phyloP scores from a whole-genome alignment of 306 rosid genomes.

The Begonia loranthoides region DNA sequence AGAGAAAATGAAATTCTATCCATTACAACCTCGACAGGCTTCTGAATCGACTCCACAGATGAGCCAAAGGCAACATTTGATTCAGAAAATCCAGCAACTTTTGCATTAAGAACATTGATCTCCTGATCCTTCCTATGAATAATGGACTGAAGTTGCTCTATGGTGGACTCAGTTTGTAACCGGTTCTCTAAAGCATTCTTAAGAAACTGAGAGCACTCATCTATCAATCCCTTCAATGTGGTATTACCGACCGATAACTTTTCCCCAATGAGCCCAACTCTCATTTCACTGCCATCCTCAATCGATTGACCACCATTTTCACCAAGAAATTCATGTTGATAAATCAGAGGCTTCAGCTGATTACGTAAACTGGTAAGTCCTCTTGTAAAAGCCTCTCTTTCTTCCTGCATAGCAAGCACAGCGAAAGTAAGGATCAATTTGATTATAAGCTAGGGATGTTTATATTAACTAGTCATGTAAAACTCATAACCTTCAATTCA shows the following conservation, averaged over 20 bases:
- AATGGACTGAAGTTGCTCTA: slow-evolving; percentile 28
- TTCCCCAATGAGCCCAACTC: slow-evolving; percentile 14
- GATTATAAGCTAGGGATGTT: slow-evolving; percentile 3
- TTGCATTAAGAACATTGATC: slow-evolving; percentile 53
- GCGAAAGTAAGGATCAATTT: slow-evolving; percentile 1
- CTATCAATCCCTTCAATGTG: slow-evolving; percentile 27
- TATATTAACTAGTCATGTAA: slow-evolving; percentile 3
- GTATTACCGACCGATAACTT: slow-evolving; percentile 12
- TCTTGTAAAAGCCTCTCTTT: slow-evolving; percentile 29
- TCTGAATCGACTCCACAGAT: slow-evolving; percentile 15
- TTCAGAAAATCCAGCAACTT: slow-evolving; percentile 28
- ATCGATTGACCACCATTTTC: slow-evolving; percentile 10
- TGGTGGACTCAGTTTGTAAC: slow-evolving; percentile 19
- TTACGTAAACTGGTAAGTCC: slow-evolving; percentile 34
- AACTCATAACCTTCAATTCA: slow-evolving; percentile 28
- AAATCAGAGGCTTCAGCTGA: slow-evolving; percentile 41
- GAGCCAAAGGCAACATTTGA: slow-evolving; percentile 20
- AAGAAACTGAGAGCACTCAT: slow-evolving; percentile 45
- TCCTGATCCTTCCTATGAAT: slow-evolving; percentile 46
- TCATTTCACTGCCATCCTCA: slow-evolving; percentile 10
- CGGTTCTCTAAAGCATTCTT: slow-evolving; percentile 33
- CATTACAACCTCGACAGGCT: slow-evolving; percentile 23
- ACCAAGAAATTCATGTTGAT: slow-evolving; percentile 12
- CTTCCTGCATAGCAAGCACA: slow-evolving; percentile 33
- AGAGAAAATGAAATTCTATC: slow-evolving; percentile 47